These are phyloP conservation scores for Mortierella polycephala DNA, from an alignment of 371 early-diverging fungal genomes.

Conservation along the genomic window DNA sequence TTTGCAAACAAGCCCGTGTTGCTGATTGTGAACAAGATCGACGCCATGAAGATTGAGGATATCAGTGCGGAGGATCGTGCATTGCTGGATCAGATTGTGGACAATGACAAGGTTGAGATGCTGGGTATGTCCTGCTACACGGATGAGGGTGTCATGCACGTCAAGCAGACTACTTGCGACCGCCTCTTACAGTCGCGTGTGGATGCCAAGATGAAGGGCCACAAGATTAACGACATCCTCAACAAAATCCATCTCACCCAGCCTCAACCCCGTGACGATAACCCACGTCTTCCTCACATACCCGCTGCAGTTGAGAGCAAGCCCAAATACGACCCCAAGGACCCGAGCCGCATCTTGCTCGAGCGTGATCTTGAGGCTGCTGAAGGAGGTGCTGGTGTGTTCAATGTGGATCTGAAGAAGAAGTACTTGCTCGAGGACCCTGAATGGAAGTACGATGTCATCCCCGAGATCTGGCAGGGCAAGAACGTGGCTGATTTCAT, in stretches of 20 bases:
- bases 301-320: slow-evolving; percentile 81
- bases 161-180: slow-evolving; percentile 94
- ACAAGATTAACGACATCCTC: slow-evolving; percentile 92
- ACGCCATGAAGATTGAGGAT: slow-evolving; percentile 87
- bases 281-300: slow-evolving; percentile 86
- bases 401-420: slow-evolving; percentile 93
- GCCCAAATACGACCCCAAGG: slow-evolving; percentile 81
- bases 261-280: slow-evolving; percentile 88
- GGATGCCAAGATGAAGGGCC: slow-evolving; percentile 93
- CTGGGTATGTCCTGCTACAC: slow-evolving; percentile 90
- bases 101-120: slow-evolving; percentile 78
- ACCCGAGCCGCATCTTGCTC: slow-evolving; percentile 85
- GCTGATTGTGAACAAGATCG: slow-evolving; percentile 98
- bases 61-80: slow-evolving; percentile 79
- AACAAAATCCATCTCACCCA: slow-evolving; percentile 95
- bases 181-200: slow-evolving; percentile 92
- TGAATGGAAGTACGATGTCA: slow-evolving; percentile 98
- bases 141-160: slow-evolving; percentile 97
- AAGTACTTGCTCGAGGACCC: slow-evolving; percentile 83
- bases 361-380: slow-evolving; percentile 93
- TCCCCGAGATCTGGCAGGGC: slow-evolving; percentile 99
- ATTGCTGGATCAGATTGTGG: slow-evolving; percentile 79
- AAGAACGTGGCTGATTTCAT: slow-evolving; percentile 99
- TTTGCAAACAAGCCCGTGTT: slow-evolving; percentile 99
- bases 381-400: slow-evolving; percentile 97